A percentile compares a stretch with the other conserved stretches of the same genome.
phyloP scores from a whole-genome alignment of 345 rosid genomes.

The Cochlearia excelsa region DNA sequence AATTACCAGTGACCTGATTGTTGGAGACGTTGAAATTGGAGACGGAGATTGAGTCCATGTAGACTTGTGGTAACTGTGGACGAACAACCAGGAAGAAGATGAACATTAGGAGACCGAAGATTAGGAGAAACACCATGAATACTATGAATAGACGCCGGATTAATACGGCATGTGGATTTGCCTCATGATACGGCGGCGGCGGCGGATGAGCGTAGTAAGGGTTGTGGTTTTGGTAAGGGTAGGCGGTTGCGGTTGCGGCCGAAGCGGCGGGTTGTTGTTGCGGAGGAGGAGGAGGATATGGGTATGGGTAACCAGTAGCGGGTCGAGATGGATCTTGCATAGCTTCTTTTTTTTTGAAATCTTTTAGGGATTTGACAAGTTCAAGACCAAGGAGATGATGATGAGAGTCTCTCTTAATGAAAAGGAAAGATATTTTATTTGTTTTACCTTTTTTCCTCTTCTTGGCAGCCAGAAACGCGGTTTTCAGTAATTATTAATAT shows the following conservation, averaged over 20 bases:
- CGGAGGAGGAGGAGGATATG: conserved; percentile 4
- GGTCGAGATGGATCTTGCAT: conserved; percentile 41
- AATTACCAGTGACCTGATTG: conserved; percentile 45
- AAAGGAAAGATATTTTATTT: no score
- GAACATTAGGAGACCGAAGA: conserved; percentile 49
- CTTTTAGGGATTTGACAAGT: conserved; percentile 2
- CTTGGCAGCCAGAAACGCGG: no score
- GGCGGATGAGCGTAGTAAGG: conserved; percentile 41
- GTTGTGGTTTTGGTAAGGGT: conserved; percentile 49
- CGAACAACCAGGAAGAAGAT: conserved; percentile 67
- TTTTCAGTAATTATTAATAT: no score
- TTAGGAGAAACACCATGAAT: conserved; percentile 29
- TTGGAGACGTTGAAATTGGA: conserved; percentile 52
- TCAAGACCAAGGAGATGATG: no score
- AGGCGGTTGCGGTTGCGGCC: conserved; percentile 32
- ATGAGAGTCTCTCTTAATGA: no score
- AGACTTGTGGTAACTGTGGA: conserved; percentile 59
- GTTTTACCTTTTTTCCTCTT: no score
- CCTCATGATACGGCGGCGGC: no score
- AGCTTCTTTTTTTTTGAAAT: conserved; percentile 23
- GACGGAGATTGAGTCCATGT: conserved; percentile 49
- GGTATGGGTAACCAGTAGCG: conserved; percentile 57
- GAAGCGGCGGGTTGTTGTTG: conserved; percentile 32
- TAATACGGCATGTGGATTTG: conserved; percentile 43
- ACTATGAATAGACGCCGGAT: conserved; percentile 48